Conservation (phyloP, 164 flowering plant genomes). For the Taxillus chinensis region DNA sequence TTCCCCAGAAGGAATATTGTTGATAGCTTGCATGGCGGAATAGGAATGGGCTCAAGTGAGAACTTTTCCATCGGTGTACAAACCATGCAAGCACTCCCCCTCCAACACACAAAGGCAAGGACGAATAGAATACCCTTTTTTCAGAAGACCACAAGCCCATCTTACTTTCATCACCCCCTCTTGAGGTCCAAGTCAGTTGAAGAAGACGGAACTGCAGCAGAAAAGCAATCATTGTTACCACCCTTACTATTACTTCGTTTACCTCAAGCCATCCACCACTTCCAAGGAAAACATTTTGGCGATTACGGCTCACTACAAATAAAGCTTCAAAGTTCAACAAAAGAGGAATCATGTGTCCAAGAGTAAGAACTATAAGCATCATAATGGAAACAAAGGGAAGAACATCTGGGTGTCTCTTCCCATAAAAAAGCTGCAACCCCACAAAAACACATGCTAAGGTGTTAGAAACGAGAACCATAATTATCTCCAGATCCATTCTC, state of each 20-base stretch:
- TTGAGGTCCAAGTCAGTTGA: constrained; percentile 29
- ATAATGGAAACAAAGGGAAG: constrained; percentile 27
- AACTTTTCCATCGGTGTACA: constrained; percentile 13
- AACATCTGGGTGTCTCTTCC: constrained; percentile 24
- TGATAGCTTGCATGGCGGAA: constrained; percentile 1
- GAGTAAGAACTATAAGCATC: constrained; percentile 26
- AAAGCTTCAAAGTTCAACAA: constrained; percentile 36
- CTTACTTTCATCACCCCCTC: constrained; percentile 15
- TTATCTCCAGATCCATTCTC: constrained; percentile 41
- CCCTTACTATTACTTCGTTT: constrained; percentile 32
- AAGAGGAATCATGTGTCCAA: constrained; percentile 38
- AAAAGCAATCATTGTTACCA: constrained; percentile 35
- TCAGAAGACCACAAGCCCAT: constrained; percentile 26
- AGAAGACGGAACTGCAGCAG: constrained; percentile 31
- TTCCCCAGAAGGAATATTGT: constrained; percentile 19
- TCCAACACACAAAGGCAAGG: constrained; percentile 21
- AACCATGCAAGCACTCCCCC: constrained; percentile 30
- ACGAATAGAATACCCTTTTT: constrained; percentile 20
- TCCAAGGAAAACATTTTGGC: constrained; percentile 17
- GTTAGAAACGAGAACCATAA: constrained; percentile 29
- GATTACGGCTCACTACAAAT: constrained; percentile 12
- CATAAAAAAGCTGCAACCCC: constrained; percentile 27
- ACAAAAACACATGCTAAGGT: constrained; percentile 32
- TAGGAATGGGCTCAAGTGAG: constrained; percentile 6
- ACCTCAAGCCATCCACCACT: constrained; percentile 38